A percentile compares a stretch with the other conserved stretches of the same genome.
phyloP scores from a whole-genome alignment of 768 basidiomycete genomes.

The Podaxis mareebaensis region DNA sequence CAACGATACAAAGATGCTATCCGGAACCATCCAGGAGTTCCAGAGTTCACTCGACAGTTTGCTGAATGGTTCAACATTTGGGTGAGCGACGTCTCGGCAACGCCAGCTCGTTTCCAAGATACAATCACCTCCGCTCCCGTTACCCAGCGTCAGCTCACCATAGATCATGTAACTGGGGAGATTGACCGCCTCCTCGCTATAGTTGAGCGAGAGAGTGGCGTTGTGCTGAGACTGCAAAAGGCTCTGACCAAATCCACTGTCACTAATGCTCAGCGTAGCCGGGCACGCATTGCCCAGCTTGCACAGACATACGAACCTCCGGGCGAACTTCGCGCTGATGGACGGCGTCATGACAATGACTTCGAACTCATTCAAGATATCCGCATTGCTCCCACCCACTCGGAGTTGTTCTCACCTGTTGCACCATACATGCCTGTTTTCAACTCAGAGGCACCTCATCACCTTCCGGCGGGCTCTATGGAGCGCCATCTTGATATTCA shows the following conservation, averaged over 20 bases:
- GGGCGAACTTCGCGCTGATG: slow-evolving; percentile 46
- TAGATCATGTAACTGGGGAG: slow-evolving; percentile 35
- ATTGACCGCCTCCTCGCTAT: slow-evolving; percentile 42
- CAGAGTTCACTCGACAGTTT: no score
- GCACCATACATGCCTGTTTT: slow-evolving; percentile 65
- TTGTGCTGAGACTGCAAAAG: slow-evolving; percentile 26
- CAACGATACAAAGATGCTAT: no score
- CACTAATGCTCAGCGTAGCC: slow-evolving; percentile 31
- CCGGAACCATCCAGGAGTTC: no score
- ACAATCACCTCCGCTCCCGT: slow-evolving; percentile 30
- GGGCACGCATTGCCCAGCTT: slow-evolving; percentile 34
- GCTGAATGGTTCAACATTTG: no score
- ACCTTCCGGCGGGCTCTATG: slow-evolving; percentile 56
- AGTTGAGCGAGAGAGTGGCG: slow-evolving; percentile 49
- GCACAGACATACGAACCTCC: slow-evolving; percentile 51
- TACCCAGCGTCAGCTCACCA: slow-evolving; percentile 36
- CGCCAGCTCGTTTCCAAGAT: slow-evolving; percentile 27
- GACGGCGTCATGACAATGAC: slow-evolving; percentile 73
- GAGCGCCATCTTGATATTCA: slow-evolving; percentile 65
- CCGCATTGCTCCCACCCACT: slow-evolving; percentile 68
- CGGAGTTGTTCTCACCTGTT: slow-evolving; percentile 52
- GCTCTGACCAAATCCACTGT: background rate
- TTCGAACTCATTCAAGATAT: slow-evolving; percentile 54
- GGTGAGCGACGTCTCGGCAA: no score
- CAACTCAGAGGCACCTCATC: slow-evolving; percentile 62